Evolutionary conservation across 140 eudicot genomes (phyloP), one percentile per base, ranked within the genome.

Genomic region (Stevia rebaudiana): DNA sequence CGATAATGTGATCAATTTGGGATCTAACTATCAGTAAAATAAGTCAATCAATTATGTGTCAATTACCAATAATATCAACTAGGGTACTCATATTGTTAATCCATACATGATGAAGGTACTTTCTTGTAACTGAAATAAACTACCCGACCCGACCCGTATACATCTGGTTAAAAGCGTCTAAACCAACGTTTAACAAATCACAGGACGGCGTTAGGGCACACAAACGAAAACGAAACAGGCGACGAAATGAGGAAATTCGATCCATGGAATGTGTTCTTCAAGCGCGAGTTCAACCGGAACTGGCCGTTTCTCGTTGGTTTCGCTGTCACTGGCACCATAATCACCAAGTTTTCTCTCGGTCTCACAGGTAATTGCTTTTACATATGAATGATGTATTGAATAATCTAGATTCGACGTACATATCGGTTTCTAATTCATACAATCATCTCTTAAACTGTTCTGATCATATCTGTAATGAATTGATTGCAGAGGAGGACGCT

Each of bases 271-370:
- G 77, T 74, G 0, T 84, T 84, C 74, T 84, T 84, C 86, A 68
- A 17, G 64, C 61, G 90, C 24, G 90, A 83, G 18, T 83, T 65
- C 60, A 73, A 71, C n/a, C 74, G 90, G 11, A 80, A 71, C 76
- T 84, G 90, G 90, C 90, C 90, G 9, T 84, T 84, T 52, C 83
- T 84, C 16, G 84, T 80, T 21, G 90, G 90, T n/a, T 84, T 84
- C 71, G 84, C 84, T 69, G 37, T 78, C 64, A 84, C 90, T 51
- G 90, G 86, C n/a, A 11, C 80, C 63, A 68, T 84, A 74, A 78
- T 84, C 80, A 80, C 86, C 74, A 84, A 80, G 68, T 18, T 84
- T 3, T 80, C 90, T 61, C 86, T 80, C 59, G 72, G 81, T 11
- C 81, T 84, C 35, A 73, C 90, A 9, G 89, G 89, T 83, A 47